Base-by-base conservation (phyloP, 352 stramenopile species). In the Phytophthora rubi region DNA sequence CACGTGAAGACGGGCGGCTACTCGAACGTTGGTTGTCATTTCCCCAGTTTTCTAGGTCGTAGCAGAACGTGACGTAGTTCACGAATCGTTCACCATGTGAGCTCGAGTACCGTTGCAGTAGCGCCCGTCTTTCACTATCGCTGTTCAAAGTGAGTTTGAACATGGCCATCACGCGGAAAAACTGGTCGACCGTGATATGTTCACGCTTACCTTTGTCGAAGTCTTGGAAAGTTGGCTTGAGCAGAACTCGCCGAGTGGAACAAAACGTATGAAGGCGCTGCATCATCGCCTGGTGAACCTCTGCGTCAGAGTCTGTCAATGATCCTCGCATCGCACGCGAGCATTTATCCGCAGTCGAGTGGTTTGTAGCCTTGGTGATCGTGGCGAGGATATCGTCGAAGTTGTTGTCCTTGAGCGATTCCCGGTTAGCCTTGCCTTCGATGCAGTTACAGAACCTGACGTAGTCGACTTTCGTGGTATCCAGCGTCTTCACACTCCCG, bases 21-120 rank as follows among this genome's bases (percentile, higher is more conserved):
- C 18, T 35, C 2, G 58, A 53, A 8, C 60, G 59, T 32, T 79
- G 71, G 47, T 81, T 85, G 33, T 73, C 79, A 6, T 54, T 65
- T 13, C 60, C 66, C 79, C 79, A 90, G 39, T 88, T 69, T 53
- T 94, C 88, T 3, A 95, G 68, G 26, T 94, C 88, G 52, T 85
- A 82, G 69, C 88, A 95, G 47, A 95, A 95, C 0, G 85, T 94
- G 48, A 93, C 85, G 55, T 93, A 95, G 75, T 94, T 95, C 23
- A 95, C 67, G 37, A 91, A 95, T 4, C 81, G 76, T 10, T 94
- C 86, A 33, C 84, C 88, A 53, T 93, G 82, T 3, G 79, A 62
- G 52, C 88, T 95, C 8, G 82, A 65, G 44, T 94, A 95, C 5
- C 85, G 82, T 63, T 86, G 87, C 28, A 93, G 70, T n/a, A 95